phyloP scores from a whole-genome alignment of 305 asterid species.

The Caryopteris hybrid region DNA sequence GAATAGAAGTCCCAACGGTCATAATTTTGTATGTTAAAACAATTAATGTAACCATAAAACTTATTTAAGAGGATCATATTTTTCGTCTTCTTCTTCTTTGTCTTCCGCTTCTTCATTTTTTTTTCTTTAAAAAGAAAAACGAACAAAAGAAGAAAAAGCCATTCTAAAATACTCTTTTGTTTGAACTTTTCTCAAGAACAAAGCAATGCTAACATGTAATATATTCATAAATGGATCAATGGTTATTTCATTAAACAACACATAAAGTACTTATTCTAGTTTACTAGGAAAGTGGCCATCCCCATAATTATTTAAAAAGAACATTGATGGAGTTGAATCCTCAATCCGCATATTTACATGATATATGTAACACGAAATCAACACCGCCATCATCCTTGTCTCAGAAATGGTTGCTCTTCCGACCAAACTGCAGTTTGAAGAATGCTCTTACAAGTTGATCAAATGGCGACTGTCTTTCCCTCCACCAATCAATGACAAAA shows the following conservation, averaged over 20 bases:
- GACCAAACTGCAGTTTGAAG: not conserved
- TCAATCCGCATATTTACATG: conserved; percentile 1
- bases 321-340: not conserved
- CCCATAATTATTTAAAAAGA: not conserved
- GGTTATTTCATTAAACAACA: not conserved
- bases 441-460: not conserved
- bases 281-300: not conserved
- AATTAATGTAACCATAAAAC: no score
- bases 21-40: no score
- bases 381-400: not conserved
- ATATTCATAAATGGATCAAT: not conserved
- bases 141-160: no score
- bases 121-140: no score
- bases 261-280: not conserved
- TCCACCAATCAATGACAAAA: conserved; percentile 31
- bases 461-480: conserved; percentile 26
- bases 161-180: no score
- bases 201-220: not conserved
- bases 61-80: no score
- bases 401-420: not conserved
- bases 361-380: not conserved
- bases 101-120: no score
- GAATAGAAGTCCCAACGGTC: no score
- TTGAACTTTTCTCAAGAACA: not conserved
- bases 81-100: no score